Base-by-base conservation (phyloP, 1,139 yeast genomes). In the Geotrichum macrosporum region DNA sequence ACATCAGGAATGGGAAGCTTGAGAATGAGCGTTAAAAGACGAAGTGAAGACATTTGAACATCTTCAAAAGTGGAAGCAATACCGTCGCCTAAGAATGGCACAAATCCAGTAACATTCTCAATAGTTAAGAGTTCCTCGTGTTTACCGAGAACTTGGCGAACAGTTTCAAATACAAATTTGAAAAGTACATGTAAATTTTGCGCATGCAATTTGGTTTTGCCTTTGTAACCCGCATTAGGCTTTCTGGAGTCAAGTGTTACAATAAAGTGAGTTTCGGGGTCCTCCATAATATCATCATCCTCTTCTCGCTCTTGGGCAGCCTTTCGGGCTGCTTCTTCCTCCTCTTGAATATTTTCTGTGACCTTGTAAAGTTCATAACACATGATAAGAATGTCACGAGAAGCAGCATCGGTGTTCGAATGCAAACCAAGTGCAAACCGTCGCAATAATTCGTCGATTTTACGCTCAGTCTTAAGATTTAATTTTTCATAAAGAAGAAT, bases 401-500 rank as follows among this genome's bases (percentile, higher is more conserved):
- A 70, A 0, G 87, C 72, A 48, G 78, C 79, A 35, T 74, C 77
- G 1, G 59, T 58, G 61, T 92, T 92, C 55, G 76, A 81, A 57
- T 80, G 78, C 49, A 92, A 68, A 29, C 98, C 99, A 26, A 78
- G 67, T 0, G 95, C 75, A 58, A 82, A 78, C 54, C 95, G 75
- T 62, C 86, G 76, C 55, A 89, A 64, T 33, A 92, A 68, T 57
- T 88, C 96, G 55, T 84, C 92, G 36, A 89, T 69, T 60, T 85
- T 87, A 50, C 78, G 78, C 62, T 84, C 92, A 18, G 80, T 76
- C 60, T 78, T 84, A 55, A 78, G 68, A 4, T 82, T 76, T 9
- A 88, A 72, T 55, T 79, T 77, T 60, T 84, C 94, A 44, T 72
- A 69, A 37, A 86, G 66, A 51, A 92, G 68, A 48, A 77, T 66